Evolutionary conservation across 1,139 yeast species (phyloP).

Genomic region (Debaryomyces coudertii): DNA sequence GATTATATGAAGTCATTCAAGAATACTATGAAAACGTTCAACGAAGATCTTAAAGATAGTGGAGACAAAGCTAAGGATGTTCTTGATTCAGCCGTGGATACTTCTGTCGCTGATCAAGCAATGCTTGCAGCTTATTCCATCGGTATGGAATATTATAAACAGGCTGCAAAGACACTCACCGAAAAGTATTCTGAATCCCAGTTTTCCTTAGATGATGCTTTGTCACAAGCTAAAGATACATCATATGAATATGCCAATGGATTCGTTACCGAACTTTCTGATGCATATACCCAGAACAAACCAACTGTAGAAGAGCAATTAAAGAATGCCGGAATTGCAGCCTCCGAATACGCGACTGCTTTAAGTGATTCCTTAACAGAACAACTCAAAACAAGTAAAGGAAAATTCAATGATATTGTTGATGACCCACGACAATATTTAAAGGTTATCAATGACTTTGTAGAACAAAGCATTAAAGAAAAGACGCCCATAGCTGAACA

Average conservation of each 20-base stretch:
- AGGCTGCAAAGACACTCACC: constrained; percentile 35
- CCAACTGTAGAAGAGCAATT: constrained; percentile 16
- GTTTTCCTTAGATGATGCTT: constrained; percentile 24
- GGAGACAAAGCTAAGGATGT: constrained; percentile 6
- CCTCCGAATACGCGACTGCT: constrained; percentile 16
- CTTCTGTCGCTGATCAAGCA: constrained; percentile 26
- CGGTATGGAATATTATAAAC: constrained; percentile 45
- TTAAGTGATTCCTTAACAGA: constrained; percentile 11
- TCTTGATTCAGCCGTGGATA: constrained; percentile 10
- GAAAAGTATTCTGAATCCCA: constrained; percentile 24
- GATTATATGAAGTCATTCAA: constrained; percentile 21
- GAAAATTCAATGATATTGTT: constrained; percentile 24
- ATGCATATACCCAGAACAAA: constrained; percentile 16
- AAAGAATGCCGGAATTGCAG: constrained; percentile 22
- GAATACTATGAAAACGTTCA: constrained; percentile 9
- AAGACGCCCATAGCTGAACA: constrained; percentile 11
- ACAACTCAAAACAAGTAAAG: constrained; percentile 15
- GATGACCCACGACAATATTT: constrained; percentile 19
- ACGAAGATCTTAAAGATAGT: constrained; percentile 9
- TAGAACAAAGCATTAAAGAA: neutral
- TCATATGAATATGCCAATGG: constrained; percentile 25
- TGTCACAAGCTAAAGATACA: constrained; percentile 25
- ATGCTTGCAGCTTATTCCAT: constrained; percentile 25
- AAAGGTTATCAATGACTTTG: constrained; percentile 17
- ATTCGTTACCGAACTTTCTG: constrained; percentile 18